Conservation (phyloP, 805 yeast genomes). For the Metschnikowia arizonensis region DNA sequence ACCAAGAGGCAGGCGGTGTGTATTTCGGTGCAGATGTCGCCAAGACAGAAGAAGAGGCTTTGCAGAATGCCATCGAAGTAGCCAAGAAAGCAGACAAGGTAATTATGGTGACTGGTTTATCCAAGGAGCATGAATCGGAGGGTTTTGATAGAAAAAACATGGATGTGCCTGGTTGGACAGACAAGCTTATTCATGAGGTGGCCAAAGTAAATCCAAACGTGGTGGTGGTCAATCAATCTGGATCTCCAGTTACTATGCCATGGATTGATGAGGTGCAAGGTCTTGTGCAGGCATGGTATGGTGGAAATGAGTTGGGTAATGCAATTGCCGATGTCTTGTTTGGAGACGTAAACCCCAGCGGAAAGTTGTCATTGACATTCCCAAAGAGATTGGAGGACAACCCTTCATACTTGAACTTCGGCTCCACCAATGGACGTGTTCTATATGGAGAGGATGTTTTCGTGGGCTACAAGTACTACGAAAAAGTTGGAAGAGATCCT, state of each 20-base stretch:
- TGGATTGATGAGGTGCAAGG: conserved; percentile 25
- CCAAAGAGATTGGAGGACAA: conserved; percentile 24
- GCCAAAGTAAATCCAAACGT: conserved; percentile 27
- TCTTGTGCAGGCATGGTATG: conserved; percentile 33
- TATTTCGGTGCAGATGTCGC: conserved; percentile 24
- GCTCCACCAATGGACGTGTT: conserved; percentile 29
- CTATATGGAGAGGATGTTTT: conserved; percentile 33
- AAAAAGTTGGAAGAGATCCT: conserved; percentile 23
- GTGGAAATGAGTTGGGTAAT: conserved; percentile 33
- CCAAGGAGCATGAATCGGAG: conserved; percentile 31
- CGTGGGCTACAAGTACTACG: conserved; percentile 32
- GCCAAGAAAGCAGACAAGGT: conserved; percentile 29
- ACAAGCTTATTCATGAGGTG: conserved; percentile 24
- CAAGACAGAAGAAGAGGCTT: conserved; percentile 22
- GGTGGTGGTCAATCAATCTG: conserved; percentile 32
- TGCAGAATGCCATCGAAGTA: conserved; percentile 23
- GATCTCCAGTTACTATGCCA: conserved; percentile 32
- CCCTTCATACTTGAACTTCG: conserved; percentile 29
- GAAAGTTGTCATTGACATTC: conserved; percentile 25
- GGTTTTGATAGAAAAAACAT: conserved; percentile 28
- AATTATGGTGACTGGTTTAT: conserved; percentile 26
- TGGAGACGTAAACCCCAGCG: conserved; percentile 32
- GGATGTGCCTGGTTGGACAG: conserved; percentile 28
- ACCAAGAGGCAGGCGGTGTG: conserved; percentile 25
- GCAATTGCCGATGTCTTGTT: conserved; percentile 32